Evolutionary conservation across 352 stramenopile genomes (phyloP), one percentile per base, ranked within the genome.

Genomic region (Phytophthora pistaciae): DNA sequence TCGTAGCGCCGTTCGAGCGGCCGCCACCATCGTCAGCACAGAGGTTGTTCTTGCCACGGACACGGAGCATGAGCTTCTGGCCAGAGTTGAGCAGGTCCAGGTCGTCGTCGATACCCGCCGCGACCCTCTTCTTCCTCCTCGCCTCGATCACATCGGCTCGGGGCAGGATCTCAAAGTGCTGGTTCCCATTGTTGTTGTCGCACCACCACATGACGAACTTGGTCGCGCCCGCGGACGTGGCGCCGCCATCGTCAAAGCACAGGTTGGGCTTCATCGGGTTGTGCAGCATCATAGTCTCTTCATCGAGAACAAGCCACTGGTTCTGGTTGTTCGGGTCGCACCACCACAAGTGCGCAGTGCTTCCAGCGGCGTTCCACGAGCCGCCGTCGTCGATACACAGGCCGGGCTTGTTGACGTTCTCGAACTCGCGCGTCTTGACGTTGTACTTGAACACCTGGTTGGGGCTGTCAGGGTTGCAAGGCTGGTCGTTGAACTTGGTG

Each of bases 181-280:
- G 77, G 60, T 80, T 84, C 53, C 67, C 29, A 31, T 46, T 71
- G 56, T 66, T 59, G 20, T 18, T 27, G 56, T 58, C 46, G 48
- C 55, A 58, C 5, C 59, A 62, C 38, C 60, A 72, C 2, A 77
- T 56, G 16, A 18, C 60, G 18, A 63, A 64, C 14, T 64, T 53
- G 14, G 59, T 68, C 16, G 18, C 11, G 36, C 36, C 36, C 36
- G 36, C 36, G 55, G 58, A 44, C 44, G n/a, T 6, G 54, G 18
- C 56, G 6, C 66, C 63, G n/a, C 64, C 77, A 29, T 82, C 71
- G 38, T 84, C 71, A 48, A 82, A 60, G 48, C 77, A 84, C 56
- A 84, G 54, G 23, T 73, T 67, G 33, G 53, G 38, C 60, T 80
- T 80, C 29, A 31, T 38, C 6, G 76, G 69, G 64, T 72, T 80